phyloP scores from a whole-genome alignment of 2,329 filamentous ascomycete species.

The Fusarium sp. region DNA sequence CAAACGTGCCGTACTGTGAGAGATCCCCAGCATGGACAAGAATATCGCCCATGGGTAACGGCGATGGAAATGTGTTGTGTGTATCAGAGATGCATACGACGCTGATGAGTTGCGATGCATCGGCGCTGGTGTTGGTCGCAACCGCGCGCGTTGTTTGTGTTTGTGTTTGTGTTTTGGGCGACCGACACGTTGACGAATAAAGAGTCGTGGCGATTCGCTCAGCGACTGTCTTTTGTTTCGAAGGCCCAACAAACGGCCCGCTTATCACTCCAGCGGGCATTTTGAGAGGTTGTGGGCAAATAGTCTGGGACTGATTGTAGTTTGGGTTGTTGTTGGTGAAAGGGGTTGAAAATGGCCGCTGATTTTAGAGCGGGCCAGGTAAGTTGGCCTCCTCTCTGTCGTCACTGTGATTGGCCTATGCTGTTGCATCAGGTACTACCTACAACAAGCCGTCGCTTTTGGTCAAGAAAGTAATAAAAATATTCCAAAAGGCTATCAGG shows the following conservation, averaged over 20 bases:
- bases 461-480: too few species aligned
- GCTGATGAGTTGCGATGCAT: not conserved
- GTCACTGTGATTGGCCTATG: too few species aligned
- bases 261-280: not conserved
- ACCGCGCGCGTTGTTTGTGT: not conserved
- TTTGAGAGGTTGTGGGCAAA: too few species aligned
- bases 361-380: too few species aligned
- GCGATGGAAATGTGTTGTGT: slow-evolving; percentile 64
- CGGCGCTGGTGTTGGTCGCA: not conserved
- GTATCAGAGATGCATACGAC: slow-evolving; percentile 76
- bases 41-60: slow-evolving; percentile 71
- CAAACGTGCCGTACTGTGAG: slow-evolving; percentile 55
- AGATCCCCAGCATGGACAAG: slow-evolving; percentile 75
- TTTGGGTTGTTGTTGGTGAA: too few species aligned
- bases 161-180: not conserved
- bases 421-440: too few species aligned
- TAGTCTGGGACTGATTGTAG: too few species aligned
- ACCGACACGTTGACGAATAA: not conserved
- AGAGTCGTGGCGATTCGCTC: not conserved
- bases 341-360: too few species aligned
- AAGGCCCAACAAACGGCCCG: not conserved
- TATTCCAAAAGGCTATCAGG: too few species aligned
- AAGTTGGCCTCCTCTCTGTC: too few species aligned
- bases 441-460: too few species aligned
- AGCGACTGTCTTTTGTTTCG: not conserved